Base-by-base conservation (phyloP, 2,329 filamentous ascomycete species). In the Talaromyces sp. region DNA sequence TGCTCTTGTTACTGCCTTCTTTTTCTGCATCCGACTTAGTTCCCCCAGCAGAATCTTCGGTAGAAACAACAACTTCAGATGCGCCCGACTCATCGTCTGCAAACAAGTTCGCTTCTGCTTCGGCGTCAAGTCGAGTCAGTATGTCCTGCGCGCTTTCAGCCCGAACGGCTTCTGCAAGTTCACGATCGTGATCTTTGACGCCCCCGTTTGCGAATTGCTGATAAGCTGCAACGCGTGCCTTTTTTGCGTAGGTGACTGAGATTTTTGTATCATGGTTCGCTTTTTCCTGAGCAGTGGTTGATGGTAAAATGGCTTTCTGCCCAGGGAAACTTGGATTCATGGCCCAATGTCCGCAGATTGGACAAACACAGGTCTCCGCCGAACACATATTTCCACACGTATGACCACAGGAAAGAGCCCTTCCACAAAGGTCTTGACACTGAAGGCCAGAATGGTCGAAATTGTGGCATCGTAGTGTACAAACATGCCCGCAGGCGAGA, bases 401-500 rank as follows among this genome's bases (percentile, higher is more conserved):
- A 60, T 78, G 76, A 1, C 73, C 73, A 62, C 76, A 78, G 2
- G 63, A 58, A 45, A 77, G 69, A 7, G 21, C 48, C 15, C 65
- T 65, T 8, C 59, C 60, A 63, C 76, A 80, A 5, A 52, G 54
- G 37, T 68, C 50, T 8, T 65, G 59, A 61, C 76, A 78, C 36
- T 61, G 60, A n/a, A 78, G 65, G 17, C 57, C 46, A 25, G 71
- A 64, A 60, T 79, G 76, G 0, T 66, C 37, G 45, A 77, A 75
- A 15, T 72, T 73, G 56, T 86, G 84, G 61, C 84, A 86, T 37
- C 63, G 71, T 2, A 81, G 64, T 3, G 66, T 66, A 65, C 84
- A 86, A 33, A 53, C 43, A 63, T 86, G 84, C 1, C 80, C 80
- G 62, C 84, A 86, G 1, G 66, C 60, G 51, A 80, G 66, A 28